Percentiles rank a stretch among this genome's conserved stretches.
phyloP scores from a whole-genome alignment of 2,329 filamentous ascomycete genomes.

The Colletotrichum camelliae region DNA sequence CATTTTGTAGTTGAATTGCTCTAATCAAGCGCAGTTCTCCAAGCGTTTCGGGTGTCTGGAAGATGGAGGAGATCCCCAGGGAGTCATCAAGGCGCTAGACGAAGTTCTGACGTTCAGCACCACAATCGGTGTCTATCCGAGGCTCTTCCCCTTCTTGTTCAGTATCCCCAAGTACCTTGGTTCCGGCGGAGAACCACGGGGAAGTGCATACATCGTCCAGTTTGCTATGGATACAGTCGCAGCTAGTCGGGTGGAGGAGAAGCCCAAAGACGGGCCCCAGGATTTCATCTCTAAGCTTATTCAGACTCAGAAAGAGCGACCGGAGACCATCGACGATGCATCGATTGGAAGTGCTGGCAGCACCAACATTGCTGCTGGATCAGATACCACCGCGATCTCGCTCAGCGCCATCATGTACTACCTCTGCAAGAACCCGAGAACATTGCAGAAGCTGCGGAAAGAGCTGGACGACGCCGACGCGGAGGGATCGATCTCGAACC shows the following conservation, averaged over 20 bases:
- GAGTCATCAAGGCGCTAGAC: constrained; percentile 44
- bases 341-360: constrained; percentile 25
- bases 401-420: constrained; percentile 34
- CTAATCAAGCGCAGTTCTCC: neutral
- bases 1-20: neutral
- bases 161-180: neutral
- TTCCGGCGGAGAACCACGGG: rapidly evolving
- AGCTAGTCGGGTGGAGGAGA: neutral
- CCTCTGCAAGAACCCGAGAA: constrained; percentile 27
- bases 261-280: neutral
- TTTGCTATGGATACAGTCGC: neutral
- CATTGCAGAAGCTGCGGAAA: constrained; percentile 35
- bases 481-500: neutral
- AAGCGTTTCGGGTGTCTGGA: constrained; percentile 49
- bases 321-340: constrained; percentile 40
- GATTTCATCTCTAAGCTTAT: neutral
- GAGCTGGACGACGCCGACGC: constrained; percentile 39
- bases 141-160: constrained; percentile 19
- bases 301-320: constrained; percentile 19
- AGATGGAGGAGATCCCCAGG: constrained; percentile 46
- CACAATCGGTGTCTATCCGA: constrained; percentile 33
- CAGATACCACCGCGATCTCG: constrained; percentile 40
- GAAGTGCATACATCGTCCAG: neutral
- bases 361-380: constrained; percentile 33
- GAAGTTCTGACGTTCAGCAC: constrained; percentile 36